Evolutionary conservation across 495 filamentous ascomycete genomes (phyloP), one percentile per base, ranked within the genome.

Genomic region (Daldinia caldariorum): DNA sequence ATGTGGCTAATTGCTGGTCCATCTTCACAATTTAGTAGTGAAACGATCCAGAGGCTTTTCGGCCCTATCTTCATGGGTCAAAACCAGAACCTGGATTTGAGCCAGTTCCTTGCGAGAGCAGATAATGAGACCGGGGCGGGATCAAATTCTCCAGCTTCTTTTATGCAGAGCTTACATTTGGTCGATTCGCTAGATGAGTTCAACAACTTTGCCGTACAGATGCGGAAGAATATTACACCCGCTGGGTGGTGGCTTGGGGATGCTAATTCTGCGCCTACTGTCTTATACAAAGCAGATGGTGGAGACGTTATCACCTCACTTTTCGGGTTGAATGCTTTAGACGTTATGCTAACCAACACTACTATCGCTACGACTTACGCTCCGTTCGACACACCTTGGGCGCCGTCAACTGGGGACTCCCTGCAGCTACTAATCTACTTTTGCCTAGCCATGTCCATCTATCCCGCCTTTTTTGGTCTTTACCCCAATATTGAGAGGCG

Each of bases 401-500:
- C 83, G 9, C 85, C 89, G 0, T 80, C 81, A 26, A 84, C 85
- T 1, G 92, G 90, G 8, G 83, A 92, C 45, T 89, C 88, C n/a
- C 81, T 97, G 22, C 91, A 95, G 77, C 82, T 96, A 14, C 81
- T 94, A 29, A 83, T 90, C 10, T 97, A 97, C 76, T 88, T 93
- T 70, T 88, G 90, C 29, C 83, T 97, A 2, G 91, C 88, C 14
- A 88, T 94, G 82, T 83, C 85, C 16, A 88, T 88, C 0, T 95
- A 89, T 75, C 93, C 93, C 5, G 92, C 88, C 29, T 92, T 97
- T 80, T 96, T 95, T 71, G 88, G 90, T 1, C 83, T 97, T 16
- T 97, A 97, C 78, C 91, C 92, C 26, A 95, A 92, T 3, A 76
- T 90, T 4, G 93, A 97, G 76, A 84, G 93, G 10, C 81, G 92